A percentile compares a stretch with the other conserved stretches of the same genome.
phyloP scores from a whole-genome alignment of 345 rosid genomes.

The Eucalyptus paniculata region DNA sequence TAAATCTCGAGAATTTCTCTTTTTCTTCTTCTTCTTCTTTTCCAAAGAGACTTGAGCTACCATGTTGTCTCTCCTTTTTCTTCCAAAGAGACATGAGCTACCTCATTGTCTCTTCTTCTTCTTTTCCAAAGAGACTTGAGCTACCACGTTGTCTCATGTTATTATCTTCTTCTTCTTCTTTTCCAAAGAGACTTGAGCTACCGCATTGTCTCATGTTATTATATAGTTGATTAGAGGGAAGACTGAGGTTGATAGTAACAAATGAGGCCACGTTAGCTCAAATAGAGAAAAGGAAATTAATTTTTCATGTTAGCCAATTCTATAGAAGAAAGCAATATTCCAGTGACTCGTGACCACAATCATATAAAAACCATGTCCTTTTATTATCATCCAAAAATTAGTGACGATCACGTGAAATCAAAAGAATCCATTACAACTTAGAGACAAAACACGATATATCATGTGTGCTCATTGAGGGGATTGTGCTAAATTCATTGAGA shows the following conservation, averaged over 20 bases:
- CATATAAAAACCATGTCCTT: not conserved
- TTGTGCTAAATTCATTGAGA: not conserved
- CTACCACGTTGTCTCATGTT: not conserved
- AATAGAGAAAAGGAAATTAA: not conserved
- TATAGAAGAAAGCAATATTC: not conserved
- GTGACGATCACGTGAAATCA: not conserved
- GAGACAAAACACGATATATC: not conserved
- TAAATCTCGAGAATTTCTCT: not conserved
- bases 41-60: not conserved
- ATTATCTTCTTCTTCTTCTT: not conserved
- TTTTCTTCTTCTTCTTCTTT: not conserved
- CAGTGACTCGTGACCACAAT: not conserved
- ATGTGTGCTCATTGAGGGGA: not conserved
- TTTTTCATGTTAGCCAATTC: not conserved
- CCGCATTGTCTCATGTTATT: not conserved
- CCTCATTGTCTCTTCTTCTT: not conserved
- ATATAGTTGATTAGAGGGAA: not conserved
- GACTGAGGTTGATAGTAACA: not conserved
- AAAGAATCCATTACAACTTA: fast-evolving
- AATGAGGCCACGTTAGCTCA: not conserved
- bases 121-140: not conserved
- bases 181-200: not conserved
- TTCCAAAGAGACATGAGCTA: not conserved
- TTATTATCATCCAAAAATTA: not conserved
- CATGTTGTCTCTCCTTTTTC: not conserved